Evolutionary conservation across 768 basidiomycete species (phyloP), one percentile per base, ranked within the genome.

Genomic region (Hemileccinum impolitum): DNA sequence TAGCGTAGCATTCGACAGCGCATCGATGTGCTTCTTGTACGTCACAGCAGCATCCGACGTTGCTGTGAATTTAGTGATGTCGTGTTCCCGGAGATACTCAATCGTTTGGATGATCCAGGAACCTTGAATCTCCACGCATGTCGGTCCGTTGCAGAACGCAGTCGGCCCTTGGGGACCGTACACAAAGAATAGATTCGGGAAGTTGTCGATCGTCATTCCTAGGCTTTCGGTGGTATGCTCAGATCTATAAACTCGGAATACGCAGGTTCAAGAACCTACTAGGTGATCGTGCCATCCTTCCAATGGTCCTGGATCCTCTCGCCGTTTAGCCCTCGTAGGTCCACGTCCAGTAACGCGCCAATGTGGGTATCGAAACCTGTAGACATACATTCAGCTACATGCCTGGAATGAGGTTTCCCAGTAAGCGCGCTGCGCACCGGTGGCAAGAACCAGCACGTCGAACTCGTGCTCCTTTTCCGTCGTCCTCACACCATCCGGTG

Each of bases 161-260:
- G 31, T 54, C 3, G 58, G 58, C 19, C 48, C 54, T 4, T 56
- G 58, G 2, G 58, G 50, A 18, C 54, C 54, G 7, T 60, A 39
- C 28, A 46, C 47, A 17, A 56, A 52, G 36, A 23, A 60, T 1
- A 60, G 47, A 37, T 53, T 57, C 21, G 46, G 55, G 44, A 61
- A 50, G 25, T 48, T 41, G 21, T 48, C 47, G 17, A 48, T 41
- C 3, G 39, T 28, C 47, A 41, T 17, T 12, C 39, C 46, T n/a
- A 47, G 21, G 21, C 47, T 48, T 35, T 32, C 26, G 23, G 34
- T 8, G 28, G 11, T 30, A 12, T 8, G 11, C 9, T 12, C 3
- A 23, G 28, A 12, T 30, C 28, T 8, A 30, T 30, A 30, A 30
- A 30, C 28, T 30, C 28, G 28, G 28, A 30, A 9, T 12, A 30